Percentiles rank a stretch among this genome's conserved stretches.
phyloP scores from a whole-genome alignment of 495 filamentous ascomycete species.

The Penicillium canescens region DNA sequence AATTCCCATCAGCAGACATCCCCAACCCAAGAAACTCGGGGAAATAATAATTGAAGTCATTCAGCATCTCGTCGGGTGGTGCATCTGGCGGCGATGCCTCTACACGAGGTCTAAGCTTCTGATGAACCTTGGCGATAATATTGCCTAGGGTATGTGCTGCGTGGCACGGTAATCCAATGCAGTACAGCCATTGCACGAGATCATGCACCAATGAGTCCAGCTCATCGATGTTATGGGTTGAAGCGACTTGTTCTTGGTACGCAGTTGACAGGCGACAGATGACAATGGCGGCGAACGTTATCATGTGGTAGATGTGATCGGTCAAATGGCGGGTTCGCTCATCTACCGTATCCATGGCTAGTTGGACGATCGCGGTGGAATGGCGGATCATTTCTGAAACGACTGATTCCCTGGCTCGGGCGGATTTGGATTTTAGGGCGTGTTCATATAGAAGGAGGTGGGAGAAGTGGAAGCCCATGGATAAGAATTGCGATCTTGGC shows the following conservation, averaged over 20 bases:
- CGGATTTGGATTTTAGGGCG: slow-evolving; percentile 36
- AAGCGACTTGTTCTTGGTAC: slow-evolving; percentile 34
- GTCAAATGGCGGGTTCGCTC: slow-evolving; percentile 45
- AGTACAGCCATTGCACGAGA: slow-evolving; percentile 42
- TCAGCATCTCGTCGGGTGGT: slow-evolving; percentile 11
- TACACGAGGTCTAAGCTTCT: slow-evolving; percentile 19
- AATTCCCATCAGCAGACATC: slow-evolving; percentile 24
- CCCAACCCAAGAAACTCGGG: slow-evolving; percentile 32
- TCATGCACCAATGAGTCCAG: slow-evolving; percentile 33
- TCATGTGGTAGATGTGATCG: slow-evolving; percentile 53
- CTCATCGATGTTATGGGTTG: slow-evolving; percentile 26
- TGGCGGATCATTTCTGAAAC: slow-evolving; percentile 45
- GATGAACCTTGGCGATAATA: slow-evolving; percentile 33
- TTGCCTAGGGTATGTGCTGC: slow-evolving; percentile 44
- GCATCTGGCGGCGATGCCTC: slow-evolving; percentile 6
- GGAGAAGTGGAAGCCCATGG: slow-evolving; percentile 50
- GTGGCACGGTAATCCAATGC: slow-evolving; percentile 46
- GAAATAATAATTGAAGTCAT: slow-evolving; percentile 30
- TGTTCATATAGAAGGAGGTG: slow-evolving; percentile 44
- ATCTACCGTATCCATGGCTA: slow-evolving; percentile 49
- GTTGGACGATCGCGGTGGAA: slow-evolving; percentile 38
- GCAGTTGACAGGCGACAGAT: slow-evolving; percentile 39
- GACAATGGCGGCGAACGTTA: slow-evolving; percentile 45
- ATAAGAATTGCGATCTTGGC: slow-evolving; percentile 47
- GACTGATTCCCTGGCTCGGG: slow-evolving; percentile 35